phyloP scores from a whole-genome alignment of 2,329 filamentous ascomycete genomes.

The Aquanectria penicillioides region DNA sequence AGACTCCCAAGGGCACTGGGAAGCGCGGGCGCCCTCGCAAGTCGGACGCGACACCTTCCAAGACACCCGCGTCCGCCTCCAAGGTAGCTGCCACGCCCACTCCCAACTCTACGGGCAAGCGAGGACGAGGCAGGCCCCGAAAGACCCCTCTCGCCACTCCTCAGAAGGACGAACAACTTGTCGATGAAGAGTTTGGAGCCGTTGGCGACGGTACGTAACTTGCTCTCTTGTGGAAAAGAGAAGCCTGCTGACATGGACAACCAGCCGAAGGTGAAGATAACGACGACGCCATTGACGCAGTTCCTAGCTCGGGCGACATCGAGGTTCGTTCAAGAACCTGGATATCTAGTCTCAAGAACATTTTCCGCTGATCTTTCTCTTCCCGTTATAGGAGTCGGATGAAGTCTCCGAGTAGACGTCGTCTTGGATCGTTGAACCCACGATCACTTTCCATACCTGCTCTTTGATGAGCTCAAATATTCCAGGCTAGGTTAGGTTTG shows the following conservation, averaged over 20 bases:
- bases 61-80: slow-evolving; percentile 16
- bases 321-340: slow-evolving; percentile 40
- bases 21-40: slow-evolving; percentile 47
- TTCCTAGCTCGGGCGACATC: slow-evolving; percentile 5
- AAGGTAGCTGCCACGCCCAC: slow-evolving; percentile 11
- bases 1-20: slow-evolving; percentile 28
- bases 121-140: slow-evolving; percentile 48
- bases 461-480: not conserved
- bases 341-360: slow-evolving; percentile 33
- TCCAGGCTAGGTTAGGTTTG: not conserved
- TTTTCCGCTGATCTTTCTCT: slow-evolving; percentile 41
- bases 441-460: not conserved
- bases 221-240: not conserved
- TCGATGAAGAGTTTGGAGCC: slow-evolving; percentile 22
- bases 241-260: not conserved
- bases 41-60: slow-evolving; percentile 29
- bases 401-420: slow-evolving; percentile 27
- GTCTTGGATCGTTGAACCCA: not conserved
- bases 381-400: slow-evolving; percentile 27
- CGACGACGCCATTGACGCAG: slow-evolving; percentile 25
- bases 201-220: slow-evolving; percentile 25
- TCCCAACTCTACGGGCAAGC: slow-evolving; percentile 33
- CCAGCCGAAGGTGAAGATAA: slow-evolving; percentile 32
- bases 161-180: slow-evolving; percentile 39
- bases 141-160: slow-evolving; percentile 36